Base-by-base conservation (phyloP, 352 stramenopile species). In the Thraustotheca clavata region DNA sequence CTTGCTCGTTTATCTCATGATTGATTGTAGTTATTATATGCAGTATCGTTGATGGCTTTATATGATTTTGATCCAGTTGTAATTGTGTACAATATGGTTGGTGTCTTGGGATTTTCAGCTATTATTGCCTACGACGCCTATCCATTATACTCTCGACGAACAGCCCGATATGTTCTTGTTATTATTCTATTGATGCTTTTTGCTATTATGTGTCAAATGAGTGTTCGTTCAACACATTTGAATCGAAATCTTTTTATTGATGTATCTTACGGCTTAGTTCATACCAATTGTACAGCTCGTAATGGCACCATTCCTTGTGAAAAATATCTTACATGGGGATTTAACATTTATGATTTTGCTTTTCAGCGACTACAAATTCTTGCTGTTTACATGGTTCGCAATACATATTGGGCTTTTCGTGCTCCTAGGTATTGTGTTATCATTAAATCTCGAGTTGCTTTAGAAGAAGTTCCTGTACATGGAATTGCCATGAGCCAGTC, bases 281-380 rank as follows among this genome's bases (percentile, higher is more conserved):
- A 65, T 38, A 27, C 41, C 4, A 54, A 39, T n/a, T 65, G 57
- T 46, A 31, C 22, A 4, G 36, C 46, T 4, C n/a, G 26, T 18
- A 54, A 65, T 33, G 36, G 27, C 20, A 38, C 57, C 16, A 1
- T 52, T 52, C 43, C 43, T 9, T 52, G 43, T 31, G 43, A 52
- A 31, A 11, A 24, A 31, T 52, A 52, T 31, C 24, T 65, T 0
- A 65, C 57, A 33, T 65, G 57, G 57, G 47, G 26, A 33, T 65
- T 65, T 22, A 65, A 65, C 57, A 46, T 65, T 9, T 65, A 54
- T 29, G 57, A 65, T 32, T 65, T 65, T 54, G 57, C 57, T 6
- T 54, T 65, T 33, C 57, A 65, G 36, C 57, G 57, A 11, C 57
- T 65, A 9, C 57, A 65, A 33, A 65, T 65, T 33, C 57, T 65